Conservation (phyloP, 306 rosid species). For the Fragaria vesca region DNA sequence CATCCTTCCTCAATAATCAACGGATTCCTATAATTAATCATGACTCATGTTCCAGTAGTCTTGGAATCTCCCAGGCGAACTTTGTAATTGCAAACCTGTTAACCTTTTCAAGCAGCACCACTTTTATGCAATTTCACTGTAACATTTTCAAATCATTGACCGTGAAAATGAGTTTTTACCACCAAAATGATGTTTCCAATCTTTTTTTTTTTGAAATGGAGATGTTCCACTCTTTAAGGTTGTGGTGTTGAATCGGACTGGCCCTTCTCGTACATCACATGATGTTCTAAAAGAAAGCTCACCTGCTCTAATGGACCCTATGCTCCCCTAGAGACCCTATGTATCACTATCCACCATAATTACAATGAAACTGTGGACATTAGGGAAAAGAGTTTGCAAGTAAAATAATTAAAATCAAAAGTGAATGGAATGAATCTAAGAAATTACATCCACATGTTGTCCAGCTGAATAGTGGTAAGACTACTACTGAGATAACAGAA, state of each 20-base stretch:
- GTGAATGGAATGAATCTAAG: background rate
- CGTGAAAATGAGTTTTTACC: background rate
- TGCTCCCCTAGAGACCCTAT: background rate
- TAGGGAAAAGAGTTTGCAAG: background rate
- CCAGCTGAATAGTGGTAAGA: constrained; percentile 18
- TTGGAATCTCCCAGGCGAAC: background rate
- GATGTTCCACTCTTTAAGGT: background rate
- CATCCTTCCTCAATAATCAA: background rate
- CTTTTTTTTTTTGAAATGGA: too few relatives aligned
- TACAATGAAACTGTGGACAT: background rate
- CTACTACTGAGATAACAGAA: background rate
- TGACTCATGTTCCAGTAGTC: background rate
- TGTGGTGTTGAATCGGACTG: background rate
- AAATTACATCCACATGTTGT: constrained; percentile 2
- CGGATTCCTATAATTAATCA: background rate
- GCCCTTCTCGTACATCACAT: background rate
- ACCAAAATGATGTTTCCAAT: background rate
- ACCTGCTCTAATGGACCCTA: background rate
- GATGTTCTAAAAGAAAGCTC: background rate
- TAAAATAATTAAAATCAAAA: background rate
- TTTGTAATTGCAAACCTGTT: background rate
- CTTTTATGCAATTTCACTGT: background rate
- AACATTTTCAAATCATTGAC: background rate
- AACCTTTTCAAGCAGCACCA: too few relatives aligned
- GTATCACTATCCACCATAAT: background rate